Percentiles rank a stretch among this genome's conserved stretches.
These are phyloP conservation scores for Triticum monococcum DNA, from an alignment of 176 grass and related monocot genomes.

Conservation along the genomic window DNA sequence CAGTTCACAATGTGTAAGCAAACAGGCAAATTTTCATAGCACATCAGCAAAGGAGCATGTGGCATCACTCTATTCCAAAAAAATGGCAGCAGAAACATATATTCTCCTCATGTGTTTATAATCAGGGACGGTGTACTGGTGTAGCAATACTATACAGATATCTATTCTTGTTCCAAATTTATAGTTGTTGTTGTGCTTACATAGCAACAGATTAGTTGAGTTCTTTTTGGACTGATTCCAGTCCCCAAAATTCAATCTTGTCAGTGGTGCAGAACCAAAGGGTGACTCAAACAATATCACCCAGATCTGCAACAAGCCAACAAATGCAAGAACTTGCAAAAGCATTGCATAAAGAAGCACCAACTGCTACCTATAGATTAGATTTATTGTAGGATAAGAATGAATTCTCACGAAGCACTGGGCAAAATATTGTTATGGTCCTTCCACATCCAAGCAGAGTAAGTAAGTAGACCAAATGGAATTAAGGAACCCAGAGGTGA, in stretches of 20 bases:
- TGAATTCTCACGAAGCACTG: background rate
- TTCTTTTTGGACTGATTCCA: background rate
- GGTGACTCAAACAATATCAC: background rate
- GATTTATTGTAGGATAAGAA: background rate
- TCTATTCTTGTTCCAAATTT: background rate
- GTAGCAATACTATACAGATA: background rate
- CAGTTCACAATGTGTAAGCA: constrained; percentile 11
- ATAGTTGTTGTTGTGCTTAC: background rate
- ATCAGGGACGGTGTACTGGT: background rate
- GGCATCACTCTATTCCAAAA: background rate
- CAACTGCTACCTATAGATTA: background rate
- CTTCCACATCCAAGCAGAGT: background rate
- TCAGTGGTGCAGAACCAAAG: background rate
- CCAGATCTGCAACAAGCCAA: constrained; percentile 16
- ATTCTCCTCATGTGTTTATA: background rate
- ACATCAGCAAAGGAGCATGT: background rate
- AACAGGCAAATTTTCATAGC: background rate
- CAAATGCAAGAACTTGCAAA: background rate
- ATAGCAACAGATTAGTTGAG: background rate
- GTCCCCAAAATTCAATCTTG: background rate
- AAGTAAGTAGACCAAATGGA: background rate
- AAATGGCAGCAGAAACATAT: background rate
- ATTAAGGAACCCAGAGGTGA: background rate
- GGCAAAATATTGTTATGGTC: background rate
- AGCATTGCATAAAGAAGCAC: background rate